phyloP scores from a whole-genome alignment of 192 early-diverging fungal genomes.

The Irineochytrium annulatum region DNA sequence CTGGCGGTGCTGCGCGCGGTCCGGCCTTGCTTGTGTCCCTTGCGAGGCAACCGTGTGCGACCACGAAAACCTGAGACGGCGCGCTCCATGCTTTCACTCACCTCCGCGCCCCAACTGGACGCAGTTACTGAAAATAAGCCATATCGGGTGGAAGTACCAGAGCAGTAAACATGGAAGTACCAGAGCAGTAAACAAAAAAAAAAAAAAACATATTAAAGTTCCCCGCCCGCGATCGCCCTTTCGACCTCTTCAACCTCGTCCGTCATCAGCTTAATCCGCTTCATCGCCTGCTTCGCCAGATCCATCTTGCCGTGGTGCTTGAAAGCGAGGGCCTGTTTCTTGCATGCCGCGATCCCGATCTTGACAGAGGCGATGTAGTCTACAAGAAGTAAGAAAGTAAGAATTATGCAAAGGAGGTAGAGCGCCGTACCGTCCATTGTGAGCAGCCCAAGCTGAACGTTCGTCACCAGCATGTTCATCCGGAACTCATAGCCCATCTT shows the following conservation, averaged over 20 bases:
- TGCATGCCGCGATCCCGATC: conserved; percentile 51
- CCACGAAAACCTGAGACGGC: no score
- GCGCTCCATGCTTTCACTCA: no score
- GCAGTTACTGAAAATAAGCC: no score
- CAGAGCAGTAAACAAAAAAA: no score
- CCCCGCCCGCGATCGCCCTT: conserved; percentile 46
- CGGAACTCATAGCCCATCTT: conserved; percentile 67
- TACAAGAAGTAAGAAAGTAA: conserved; percentile 4
- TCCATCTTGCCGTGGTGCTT: conserved; percentile 62
- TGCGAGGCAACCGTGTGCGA: no score
- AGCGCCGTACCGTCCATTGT: conserved; percentile 55
- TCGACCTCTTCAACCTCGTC: conserved; percentile 74
- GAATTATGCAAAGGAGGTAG: conserved; percentile 10
- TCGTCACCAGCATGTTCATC: conserved; percentile 66
- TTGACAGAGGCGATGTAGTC: conserved; percentile 62
- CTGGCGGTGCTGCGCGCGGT: no score
- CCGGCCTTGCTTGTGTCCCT: no score
- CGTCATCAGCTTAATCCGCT: conserved; percentile 69
- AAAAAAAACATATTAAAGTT: conserved; percentile 12
- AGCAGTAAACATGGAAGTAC: no score
- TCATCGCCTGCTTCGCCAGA: conserved; percentile 63
- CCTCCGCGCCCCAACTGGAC: no score
- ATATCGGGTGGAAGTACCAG: no score
- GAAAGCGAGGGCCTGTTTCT: conserved; percentile 61
- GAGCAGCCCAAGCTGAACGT: conserved; percentile 66